A percentile compares a stretch with the other conserved stretches of the same genome.
Evolutionary conservation across 768 basidiomycete genomes (phyloP).

Genomic region (Mycena haematopus): DNA sequence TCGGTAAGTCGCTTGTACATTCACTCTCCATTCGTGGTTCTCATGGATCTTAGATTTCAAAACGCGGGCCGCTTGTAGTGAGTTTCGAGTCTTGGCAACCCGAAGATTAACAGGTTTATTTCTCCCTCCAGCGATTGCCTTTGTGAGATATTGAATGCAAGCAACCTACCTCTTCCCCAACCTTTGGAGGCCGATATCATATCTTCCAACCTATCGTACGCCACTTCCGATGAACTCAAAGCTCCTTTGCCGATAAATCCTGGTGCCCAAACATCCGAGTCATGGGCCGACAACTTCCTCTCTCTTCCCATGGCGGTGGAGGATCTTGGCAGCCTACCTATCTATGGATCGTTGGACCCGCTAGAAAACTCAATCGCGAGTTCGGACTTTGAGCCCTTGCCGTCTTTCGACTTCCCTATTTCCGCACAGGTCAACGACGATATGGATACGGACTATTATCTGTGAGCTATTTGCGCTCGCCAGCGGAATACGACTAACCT

Average conservation of each 20-base stretch:
- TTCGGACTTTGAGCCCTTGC: background rate
- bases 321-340: constrained; percentile 17
- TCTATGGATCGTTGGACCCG: constrained; percentile 2
- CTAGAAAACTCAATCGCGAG: background rate
- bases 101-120: background rate
- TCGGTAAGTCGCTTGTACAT: constrained; percentile 8
- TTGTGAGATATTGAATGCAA: constrained; percentile 17
- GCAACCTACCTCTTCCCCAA: constrained; percentile 17
- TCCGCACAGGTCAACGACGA: background rate
- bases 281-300: constrained; percentile 3
- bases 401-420: background rate
- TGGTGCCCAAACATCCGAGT: background rate
- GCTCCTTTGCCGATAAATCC: too few relatives aligned
- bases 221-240: background rate
- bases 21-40: background rate
- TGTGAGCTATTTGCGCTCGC: background rate
- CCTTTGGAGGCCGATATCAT: background rate
- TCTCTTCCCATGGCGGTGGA: constrained; percentile 22
- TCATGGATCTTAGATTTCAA: constrained; percentile 13
- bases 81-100: background rate
- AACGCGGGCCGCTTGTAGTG: constrained; percentile 25
- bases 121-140: constrained; percentile 14
- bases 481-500: background rate
- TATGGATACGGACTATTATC: background rate
- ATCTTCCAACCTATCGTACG: background rate